These are phyloP conservation scores for Nectriaceae sp. DNA, from an alignment of 2,329 filamentous ascomycete genomes.

Conservation along the genomic window DNA sequence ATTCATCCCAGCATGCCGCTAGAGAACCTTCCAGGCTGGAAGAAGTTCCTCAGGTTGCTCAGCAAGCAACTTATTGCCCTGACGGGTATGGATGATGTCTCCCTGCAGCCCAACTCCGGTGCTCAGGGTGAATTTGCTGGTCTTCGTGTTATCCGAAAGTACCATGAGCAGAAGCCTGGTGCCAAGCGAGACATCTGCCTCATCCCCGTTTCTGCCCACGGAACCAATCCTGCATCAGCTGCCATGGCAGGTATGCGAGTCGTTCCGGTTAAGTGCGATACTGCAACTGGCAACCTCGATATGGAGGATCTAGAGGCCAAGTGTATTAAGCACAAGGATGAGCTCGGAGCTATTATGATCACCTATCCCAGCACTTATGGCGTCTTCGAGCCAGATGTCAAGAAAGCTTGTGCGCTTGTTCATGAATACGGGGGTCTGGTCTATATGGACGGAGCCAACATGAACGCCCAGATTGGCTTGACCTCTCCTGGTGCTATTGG, in stretches of 20 bases:
- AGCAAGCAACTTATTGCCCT: constrained; percentile 76
- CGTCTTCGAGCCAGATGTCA: constrained; percentile 89
- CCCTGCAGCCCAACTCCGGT: constrained; percentile 92
- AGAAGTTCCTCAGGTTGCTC: constrained; percentile 69
- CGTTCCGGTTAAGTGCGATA: constrained; percentile 88
- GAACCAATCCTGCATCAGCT: constrained; percentile 92
- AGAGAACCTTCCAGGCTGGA: constrained; percentile 67
- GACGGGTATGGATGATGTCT: constrained; percentile 87
- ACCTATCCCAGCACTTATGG: constrained; percentile 96
- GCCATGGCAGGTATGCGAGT: constrained; percentile 97
- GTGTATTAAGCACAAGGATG: constrained; percentile 82
- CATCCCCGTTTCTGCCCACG: constrained; percentile 93
- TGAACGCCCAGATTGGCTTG: constrained; percentile 96
- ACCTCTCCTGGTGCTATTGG: constrained; percentile 95
- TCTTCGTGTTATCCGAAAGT: constrained; percentile 84
- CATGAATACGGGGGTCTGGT: constrained; percentile 89
- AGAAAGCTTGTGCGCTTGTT: constrained; percentile 81
- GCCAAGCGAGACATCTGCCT: constrained; percentile 87
- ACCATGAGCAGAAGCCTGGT: constrained; percentile 67
- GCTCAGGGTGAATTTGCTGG: constrained; percentile 95
- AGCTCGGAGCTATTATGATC: constrained; percentile 92
- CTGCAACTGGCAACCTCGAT: constrained; percentile 85
- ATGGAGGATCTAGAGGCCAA: constrained; percentile 83
- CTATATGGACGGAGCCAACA: constrained; percentile 98
- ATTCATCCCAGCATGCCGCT: constrained; percentile 79